Evolutionary conservation across 768 basidiomycete species (phyloP), one percentile per base, ranked within the genome.

Genomic region (Trametopsis cervina): DNA sequence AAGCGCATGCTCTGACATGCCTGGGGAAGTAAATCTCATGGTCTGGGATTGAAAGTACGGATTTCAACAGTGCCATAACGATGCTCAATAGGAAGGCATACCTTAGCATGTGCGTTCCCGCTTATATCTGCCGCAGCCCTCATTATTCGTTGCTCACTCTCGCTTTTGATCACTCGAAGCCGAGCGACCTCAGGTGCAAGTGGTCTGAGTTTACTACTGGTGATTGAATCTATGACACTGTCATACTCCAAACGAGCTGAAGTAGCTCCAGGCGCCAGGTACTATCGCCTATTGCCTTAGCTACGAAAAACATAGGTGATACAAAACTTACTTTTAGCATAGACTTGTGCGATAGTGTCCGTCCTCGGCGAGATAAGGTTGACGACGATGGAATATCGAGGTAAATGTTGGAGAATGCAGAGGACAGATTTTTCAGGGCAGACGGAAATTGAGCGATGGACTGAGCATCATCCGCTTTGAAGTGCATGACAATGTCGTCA

Each of bases 101-200:
- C 92, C 75, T 91, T 86, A 9, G 89, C 78, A 63, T 94, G 89
- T 0, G 89, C 91, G 10, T 75, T 73, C 3, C 78, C 81, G 59
- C 91, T 94, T n/a, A 97, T 84, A 47, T 89, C 85, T 15, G 89
- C 95, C 2, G 94, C 92, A 12, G 66, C 60, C 24, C 81, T 76
- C 93, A 99, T 95, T 39, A 93, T 66, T 13, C 62, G 61, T 50
- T 88, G 75, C 64, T 99, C 96, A 6, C 73, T 71, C 37, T 69
- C 64, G 58, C 89, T 93, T 70, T 99, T 98, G 48, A 94, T 72
- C 12, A 76, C 67, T 6, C 95, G 73, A 46, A 95, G 60, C 53
- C 72, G 75, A 6, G 85, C 84, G 1, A 97, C 69, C 51, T 86
- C 77, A 0, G 78, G 76, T 15, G 81, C 76, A 2, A 97, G 72